Base-by-base conservation (phyloP, 768 basidiomycete genomes). In the Rhizopogon vesiculosus region DNA sequence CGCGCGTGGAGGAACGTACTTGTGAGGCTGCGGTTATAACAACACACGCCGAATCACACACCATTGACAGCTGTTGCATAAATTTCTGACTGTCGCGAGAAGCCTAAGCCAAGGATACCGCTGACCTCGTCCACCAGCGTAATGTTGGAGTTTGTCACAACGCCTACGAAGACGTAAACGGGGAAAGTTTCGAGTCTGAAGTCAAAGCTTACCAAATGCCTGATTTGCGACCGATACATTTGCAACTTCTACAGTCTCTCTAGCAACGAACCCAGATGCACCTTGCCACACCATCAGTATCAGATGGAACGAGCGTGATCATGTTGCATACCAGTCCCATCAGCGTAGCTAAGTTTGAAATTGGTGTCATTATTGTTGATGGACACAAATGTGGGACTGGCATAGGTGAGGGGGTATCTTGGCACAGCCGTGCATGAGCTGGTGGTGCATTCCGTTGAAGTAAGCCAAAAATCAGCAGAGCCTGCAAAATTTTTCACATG, bases 21-120 rank as follows among this genome's bases (percentile, higher is more conserved):
- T 5, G 57, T 22, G 43, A 29, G 16, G 16, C 28, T 42, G 8
- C 45, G 15, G n/a, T 29, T 1, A 39, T 31, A 19, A 44, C 43
- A n/a, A 28, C 28, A 18, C 41, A 5, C 44, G 19, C 40, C 33
- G 43, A 48, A 19, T 59, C 77, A 61, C 68, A 50, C 60, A 86
- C 87, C 81, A 59, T 83, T 80, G 10, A 73, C 66, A 8, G 74
- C 69, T 3, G 69, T 61, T 22, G 61, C 64, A 6, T 78, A 69
- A 28, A 92, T 84, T 12, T 76, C 74, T 1, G 90, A 91, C 38
- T 91, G 73, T 19, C 89, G 78, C 28, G 87, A 77, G 67, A 92
- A 92, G 1, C 90, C 89, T 29, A 92, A 72, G 19, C 90, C 90
- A 19, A 92, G 63, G 39, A 92, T 69, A 3, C 90, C 90, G 56